phyloP scores from a whole-genome alignment of 495 filamentous ascomycete species.

The Podospora comata region DNA sequence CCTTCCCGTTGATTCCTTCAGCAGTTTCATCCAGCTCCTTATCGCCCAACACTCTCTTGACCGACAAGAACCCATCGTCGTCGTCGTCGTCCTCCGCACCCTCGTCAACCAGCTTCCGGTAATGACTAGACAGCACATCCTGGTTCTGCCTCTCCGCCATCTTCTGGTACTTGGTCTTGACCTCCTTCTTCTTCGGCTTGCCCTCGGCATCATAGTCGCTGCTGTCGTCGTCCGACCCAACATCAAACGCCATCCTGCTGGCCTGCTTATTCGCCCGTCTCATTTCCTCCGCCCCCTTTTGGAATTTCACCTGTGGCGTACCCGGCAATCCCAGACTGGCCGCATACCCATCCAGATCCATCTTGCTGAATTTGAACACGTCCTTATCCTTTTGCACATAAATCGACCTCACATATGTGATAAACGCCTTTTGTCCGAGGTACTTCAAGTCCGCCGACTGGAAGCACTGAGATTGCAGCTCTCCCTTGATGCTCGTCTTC shows the following conservation, averaged over 20 bases:
- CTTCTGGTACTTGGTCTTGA: conserved; percentile 88
- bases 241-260: conserved; percentile 55
- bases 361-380: conserved; percentile 74
- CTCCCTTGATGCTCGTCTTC: conserved; percentile 75
- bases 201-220: conserved; percentile 43
- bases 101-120: conserved; percentile 77
- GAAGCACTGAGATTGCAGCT: conserved; percentile 90
- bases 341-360: conserved; percentile 82
- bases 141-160: conserved; percentile 97
- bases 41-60: conserved; percentile 75
- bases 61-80: conserved; percentile 78
- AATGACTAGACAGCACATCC: conserved; percentile 89
- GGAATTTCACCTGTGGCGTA: conserved; percentile 83
- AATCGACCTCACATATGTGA: conserved; percentile 78
- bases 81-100: conserved; percentile 53
- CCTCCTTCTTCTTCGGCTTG: conserved; percentile 59
- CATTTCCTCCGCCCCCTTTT: conserved; percentile 75
- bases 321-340: conserved; percentile 83
- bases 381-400: conserved; percentile 91
- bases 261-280: conserved; percentile 81
- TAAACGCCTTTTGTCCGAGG: conserved; percentile 91
- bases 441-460: conserved; percentile 94
- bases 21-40: conserved; percentile 40
- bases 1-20: conserved; percentile 21
- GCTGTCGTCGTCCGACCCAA: conserved; percentile 39